Evolutionary conservation across 768 basidiomycete genomes (phyloP), one percentile per base, ranked within the genome.

Genomic region (Lentinula edodes): DNA sequence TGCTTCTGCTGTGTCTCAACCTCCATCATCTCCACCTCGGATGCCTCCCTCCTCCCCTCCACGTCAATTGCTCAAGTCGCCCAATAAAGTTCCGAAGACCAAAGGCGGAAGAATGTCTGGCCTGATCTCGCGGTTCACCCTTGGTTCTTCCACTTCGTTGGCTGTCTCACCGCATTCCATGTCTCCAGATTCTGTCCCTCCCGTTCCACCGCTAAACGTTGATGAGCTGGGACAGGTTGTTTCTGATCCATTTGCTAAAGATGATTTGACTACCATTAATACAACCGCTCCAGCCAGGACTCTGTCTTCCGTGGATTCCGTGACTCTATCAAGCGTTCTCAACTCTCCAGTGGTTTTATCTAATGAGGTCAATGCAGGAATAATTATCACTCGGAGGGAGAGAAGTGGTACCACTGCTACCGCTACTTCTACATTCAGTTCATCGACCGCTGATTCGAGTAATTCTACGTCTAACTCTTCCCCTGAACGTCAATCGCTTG

Each of bases 21-120:
- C 52, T 3, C 52, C 52, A 6, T 28, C 12, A 16, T 34, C 32
- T n/a, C 35, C 51, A 18, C 16, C 51, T 12, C 23, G 10, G 8
- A 7, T 23, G 5, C 23, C 55, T 32, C 39, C 39, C 9, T 43
- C 39, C 23, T 8, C 55, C 10, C 39, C 41, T 15, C 55, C 39
- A 2, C 55, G 55, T n/a, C 38, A 56, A 15, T n/a, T 41, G 18
- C 12, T n/a, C 38, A 56, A 56, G 16, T 28, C 39, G 6, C 41
- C 38, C 20, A 42, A 13, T 28, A 54, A 54, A 28, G 43, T 41
- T 43, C 55, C 55, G 8, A 56, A 56, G 23, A 41, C 13, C 55
- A 56, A 56, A 56, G 41, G 55, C 7, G 39, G 55, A n/a, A 41
- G 55, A 56, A 56, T 56, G 55, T 41, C 55, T 5, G 55, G 55